Evolutionary conservation across 2,329 filamentous ascomycete genomes (phyloP).

Genomic region (Aureobasidium musti): DNA sequence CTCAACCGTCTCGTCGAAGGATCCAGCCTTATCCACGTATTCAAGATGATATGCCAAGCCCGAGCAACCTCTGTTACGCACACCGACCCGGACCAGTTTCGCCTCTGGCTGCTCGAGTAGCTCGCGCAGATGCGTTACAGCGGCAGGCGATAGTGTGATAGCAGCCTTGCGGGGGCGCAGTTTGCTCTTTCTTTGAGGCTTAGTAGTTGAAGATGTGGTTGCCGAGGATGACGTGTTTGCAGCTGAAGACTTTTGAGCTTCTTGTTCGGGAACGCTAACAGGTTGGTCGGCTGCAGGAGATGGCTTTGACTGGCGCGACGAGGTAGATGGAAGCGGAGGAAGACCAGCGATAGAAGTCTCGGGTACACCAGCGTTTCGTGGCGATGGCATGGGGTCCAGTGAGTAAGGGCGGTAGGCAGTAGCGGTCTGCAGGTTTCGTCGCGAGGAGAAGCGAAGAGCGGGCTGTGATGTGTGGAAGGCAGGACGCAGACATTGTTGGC

Average conservation of each 20-base stretch:
- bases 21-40: slow-evolving; percentile 86
- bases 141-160: slow-evolving; percentile 78
- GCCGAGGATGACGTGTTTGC: slow-evolving; percentile 38
- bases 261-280: slow-evolving; percentile 60
- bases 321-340: slow-evolving; percentile 47
- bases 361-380: slow-evolving; percentile 59
- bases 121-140: slow-evolving; percentile 74
- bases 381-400: slow-evolving; percentile 59
- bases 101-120: slow-evolving; percentile 83
- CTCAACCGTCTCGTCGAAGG: slow-evolving; percentile 88
- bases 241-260: slow-evolving; percentile 62
- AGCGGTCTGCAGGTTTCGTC: slow-evolving; percentile 65
- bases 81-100: slow-evolving; percentile 91
- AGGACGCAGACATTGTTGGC: slow-evolving; percentile 50
- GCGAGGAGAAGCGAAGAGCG: slow-evolving; percentile 48
- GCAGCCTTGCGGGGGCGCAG: slow-evolving; percentile 84
- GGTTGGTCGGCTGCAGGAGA: slow-evolving; percentile 35
- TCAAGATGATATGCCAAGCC: slow-evolving; percentile 91
- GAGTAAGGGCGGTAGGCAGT: slow-evolving; percentile 64
- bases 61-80: slow-evolving; percentile 91
- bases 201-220: slow-evolving; percentile 43
- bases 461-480: slow-evolving; percentile 4
- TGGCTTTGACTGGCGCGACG: slow-evolving; percentile 46
- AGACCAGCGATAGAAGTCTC: slow-evolving; percentile 62
- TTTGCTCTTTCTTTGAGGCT: slow-evolving; percentile 63